These are phyloP conservation scores for Gomphus bonarii DNA, from an alignment of 1,284 basidiomycete species.

Conservation along the genomic window DNA sequence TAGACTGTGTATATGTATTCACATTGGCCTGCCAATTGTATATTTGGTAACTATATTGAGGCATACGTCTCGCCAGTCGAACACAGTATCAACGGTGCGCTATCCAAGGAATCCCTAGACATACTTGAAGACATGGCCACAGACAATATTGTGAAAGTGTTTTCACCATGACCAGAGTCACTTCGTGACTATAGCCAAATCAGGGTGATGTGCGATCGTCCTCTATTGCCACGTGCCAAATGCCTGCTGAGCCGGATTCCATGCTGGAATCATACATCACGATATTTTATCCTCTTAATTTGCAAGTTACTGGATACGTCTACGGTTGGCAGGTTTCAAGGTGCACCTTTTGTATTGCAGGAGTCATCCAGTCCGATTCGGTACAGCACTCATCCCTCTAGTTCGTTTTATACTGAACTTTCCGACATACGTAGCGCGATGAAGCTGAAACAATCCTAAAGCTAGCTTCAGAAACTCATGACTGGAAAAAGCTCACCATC, in stretches of 20 bases:
- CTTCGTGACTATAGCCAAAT: no score
- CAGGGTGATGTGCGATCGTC: no score
- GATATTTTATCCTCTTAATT: constrained; percentile 1
- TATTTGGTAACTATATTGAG: background rate
- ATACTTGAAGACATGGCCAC: no score
- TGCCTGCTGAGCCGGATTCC: background rate
- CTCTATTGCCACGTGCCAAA: no score
- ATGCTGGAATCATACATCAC: background rate
- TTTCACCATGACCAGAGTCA: no score
- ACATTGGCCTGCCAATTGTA: background rate
- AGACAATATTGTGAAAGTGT: no score
- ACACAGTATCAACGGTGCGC: no score
- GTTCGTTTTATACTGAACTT: background rate
- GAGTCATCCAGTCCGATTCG: constrained; percentile 28
- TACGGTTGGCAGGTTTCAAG: constrained; percentile 8
- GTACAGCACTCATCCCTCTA: constrained; percentile 17
- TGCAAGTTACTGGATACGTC: background rate
- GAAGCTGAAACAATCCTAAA: background rate
- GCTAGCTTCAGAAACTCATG: background rate
- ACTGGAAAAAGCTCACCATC: background rate
- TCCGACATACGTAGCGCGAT: background rate
- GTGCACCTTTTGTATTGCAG: constrained; percentile 34
- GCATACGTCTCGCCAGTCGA: background rate
- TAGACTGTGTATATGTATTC: background rate
- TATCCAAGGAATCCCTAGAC: no score